Evolutionary conservation across 2,329 filamentous ascomycete genomes (phyloP), one percentile per base, ranked within the genome.

Genomic region (Myotisia sp.): DNA sequence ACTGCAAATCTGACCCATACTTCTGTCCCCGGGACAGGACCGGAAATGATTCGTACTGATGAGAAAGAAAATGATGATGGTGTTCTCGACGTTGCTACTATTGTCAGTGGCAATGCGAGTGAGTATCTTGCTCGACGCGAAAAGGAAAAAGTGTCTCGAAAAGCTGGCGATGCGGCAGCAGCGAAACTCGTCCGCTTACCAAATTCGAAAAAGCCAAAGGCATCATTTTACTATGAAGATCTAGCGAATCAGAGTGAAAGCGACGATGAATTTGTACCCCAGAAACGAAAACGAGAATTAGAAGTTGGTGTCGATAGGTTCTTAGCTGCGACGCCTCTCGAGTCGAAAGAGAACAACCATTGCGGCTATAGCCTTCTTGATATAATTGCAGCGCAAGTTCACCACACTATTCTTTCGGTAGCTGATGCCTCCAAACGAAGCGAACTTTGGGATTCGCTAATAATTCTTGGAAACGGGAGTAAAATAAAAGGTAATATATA

Each of bases 381-480:
- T 51, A 75, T 75, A 37, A 83, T 98, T 42, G 82, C 82, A 16
- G 77, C 79, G 36, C 75, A 82, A 24, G 79, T 95, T 44, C 85
- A 93, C 57, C 74, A 78, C 38, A 77, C 83, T 1, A 75, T 95
- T 34, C 77, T 86, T 46, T 74, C 76, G 22, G 82, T 93, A 16
- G 76, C 83, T 29, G 85, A 93, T 42, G 74, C 84, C 44, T 78
- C 80, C 48, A 86, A 85, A 65, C 76, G 90, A 28, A 77, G 81
- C 22, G 70, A 80, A 22, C 78, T 92, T 43, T 98, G 90, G 90
- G 87, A 95, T 48, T 82, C 79, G 40, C 60, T 98, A 34, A 78
- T 93, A 45, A 79, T 98, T 36, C 80, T 93, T 34, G 90, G 90
- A 46, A 93, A 92, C 50, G 90, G 90, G 37, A 76, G 71, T 39